Conservation (phyloP, 164 flowering plant genomes). For the Nymphaea colorata region DNA sequence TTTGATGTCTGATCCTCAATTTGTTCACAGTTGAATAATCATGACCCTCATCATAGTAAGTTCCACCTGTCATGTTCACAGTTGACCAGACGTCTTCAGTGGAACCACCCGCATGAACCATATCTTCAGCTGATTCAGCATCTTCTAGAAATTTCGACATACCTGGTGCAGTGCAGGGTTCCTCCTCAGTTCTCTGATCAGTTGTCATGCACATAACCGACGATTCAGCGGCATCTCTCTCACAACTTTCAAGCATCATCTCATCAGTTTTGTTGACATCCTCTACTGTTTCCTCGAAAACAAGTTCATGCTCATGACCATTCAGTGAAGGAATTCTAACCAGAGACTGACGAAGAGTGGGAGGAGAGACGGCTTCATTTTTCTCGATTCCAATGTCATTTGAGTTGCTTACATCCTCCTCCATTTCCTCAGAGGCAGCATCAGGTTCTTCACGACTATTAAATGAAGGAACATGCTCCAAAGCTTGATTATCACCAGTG, state of each 20-base stretch:
- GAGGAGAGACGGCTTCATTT: constrained; percentile 11
- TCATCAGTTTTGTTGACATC: constrained; percentile 10
- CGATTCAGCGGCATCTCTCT: neutral
- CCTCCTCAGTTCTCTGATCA: neutral
- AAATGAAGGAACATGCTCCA: constrained; percentile 7
- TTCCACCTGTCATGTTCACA: constrained; percentile 21
- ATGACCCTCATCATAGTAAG: constrained; percentile 21
- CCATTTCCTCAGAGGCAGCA: constrained; percentile 13
- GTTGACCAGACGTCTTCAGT: constrained; percentile 37
- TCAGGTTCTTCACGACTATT: constrained; percentile 8
- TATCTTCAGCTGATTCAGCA: constrained; percentile 15
- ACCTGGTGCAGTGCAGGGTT: constrained; percentile 11
- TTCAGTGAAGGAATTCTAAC: constrained; percentile 14
- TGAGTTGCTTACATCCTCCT: constrained; percentile 9
- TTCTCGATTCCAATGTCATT: constrained; percentile 9
- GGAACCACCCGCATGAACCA: constrained; percentile 15
- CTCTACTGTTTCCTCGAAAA: constrained; percentile 12
- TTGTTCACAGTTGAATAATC: constrained; percentile 27
- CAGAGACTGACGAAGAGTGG: constrained; percentile 9
- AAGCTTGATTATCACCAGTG: constrained; percentile 24
- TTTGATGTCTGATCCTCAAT: constrained; percentile 26
- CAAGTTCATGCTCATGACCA: constrained; percentile 10
- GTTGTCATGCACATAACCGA: neutral
- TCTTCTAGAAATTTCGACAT: constrained; percentile 17
- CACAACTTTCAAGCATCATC: constrained; percentile 5